Conservation (phyloP, 176 grass and related monocot genomes). For the Chrysopogon serrulatus region DNA sequence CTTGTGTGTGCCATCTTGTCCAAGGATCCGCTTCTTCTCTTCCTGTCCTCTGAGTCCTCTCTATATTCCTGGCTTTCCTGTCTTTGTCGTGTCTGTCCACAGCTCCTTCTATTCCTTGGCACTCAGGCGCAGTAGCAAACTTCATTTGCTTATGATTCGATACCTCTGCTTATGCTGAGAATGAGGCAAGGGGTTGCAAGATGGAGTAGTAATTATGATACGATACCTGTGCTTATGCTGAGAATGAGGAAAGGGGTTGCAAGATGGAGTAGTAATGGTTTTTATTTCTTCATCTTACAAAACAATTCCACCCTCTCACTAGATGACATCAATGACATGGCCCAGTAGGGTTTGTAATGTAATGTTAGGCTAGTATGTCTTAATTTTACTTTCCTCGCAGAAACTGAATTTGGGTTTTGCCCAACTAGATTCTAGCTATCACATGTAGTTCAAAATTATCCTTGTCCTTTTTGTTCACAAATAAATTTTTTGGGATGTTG, state of each 20-base stretch:
- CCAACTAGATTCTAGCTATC: not conserved
- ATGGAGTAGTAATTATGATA: not conserved
- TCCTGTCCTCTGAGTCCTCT: not conserved
- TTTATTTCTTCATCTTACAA: not conserved
- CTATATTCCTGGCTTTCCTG: not conserved
- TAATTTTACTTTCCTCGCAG: not conserved
- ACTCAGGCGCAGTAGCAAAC: not conserved
- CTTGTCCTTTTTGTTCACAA: not conserved
- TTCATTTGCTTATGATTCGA: not conserved
- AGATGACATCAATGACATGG: not conserved
- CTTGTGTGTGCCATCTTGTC: not conserved
- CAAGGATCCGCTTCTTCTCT: not conserved
- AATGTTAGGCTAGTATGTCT: not conserved
- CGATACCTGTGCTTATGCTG: not conserved
- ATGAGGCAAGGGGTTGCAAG: not conserved
- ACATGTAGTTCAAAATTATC: not conserved
- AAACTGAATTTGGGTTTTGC: not conserved
- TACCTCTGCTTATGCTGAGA: not conserved
- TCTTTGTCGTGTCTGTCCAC: not conserved
- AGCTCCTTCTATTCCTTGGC: not conserved
- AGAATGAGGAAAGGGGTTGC: not conserved
- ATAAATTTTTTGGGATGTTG: not conserved
- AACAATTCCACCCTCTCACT: not conserved
- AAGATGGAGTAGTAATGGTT: not conserved
- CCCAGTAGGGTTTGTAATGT: not conserved